Conservation (phyloP, 2,329 filamentous ascomycete genomes). For the Bertia moriformis region DNA sequence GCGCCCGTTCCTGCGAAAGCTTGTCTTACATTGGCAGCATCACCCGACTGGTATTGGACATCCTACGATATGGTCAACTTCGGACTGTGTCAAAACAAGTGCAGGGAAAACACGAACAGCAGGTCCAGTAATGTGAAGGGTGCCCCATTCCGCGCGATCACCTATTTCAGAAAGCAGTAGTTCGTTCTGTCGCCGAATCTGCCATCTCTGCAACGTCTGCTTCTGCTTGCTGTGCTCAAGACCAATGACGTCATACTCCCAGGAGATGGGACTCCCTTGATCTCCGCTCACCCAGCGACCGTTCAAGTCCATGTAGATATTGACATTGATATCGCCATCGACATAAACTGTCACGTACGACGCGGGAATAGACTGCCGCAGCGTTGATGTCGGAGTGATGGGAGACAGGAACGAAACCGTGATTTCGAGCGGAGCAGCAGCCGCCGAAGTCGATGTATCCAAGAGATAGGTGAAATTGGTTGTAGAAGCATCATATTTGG, state of each 20-base stretch:
- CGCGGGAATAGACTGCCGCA: constrained; percentile 70
- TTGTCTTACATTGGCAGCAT: constrained; percentile 48
- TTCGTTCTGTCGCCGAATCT: constrained; percentile 41
- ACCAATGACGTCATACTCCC: constrained; percentile 40
- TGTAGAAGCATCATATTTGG: constrained; percentile 1
- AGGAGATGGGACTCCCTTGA: constrained; percentile 52
- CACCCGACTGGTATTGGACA: constrained; percentile 56
- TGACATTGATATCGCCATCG: constrained; percentile 48
- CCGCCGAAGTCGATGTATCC: not conserved
- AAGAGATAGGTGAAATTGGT: constrained; percentile 1
- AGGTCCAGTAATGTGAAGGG: constrained; percentile 62
- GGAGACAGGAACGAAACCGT: constrained; percentile 52
- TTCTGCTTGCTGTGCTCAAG: constrained; percentile 11
- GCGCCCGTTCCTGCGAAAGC: constrained; percentile 55
- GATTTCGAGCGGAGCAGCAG: constrained; percentile 14
- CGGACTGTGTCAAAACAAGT: not conserved
- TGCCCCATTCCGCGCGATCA: constrained; percentile 75
- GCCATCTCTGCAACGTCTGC: constrained; percentile 48
- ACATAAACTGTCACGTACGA: constrained; percentile 63
- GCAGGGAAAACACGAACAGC: constrained; percentile 8
- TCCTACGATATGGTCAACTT: constrained; percentile 14
- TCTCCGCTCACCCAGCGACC: constrained; percentile 75
- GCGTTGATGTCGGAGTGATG: constrained; percentile 66
- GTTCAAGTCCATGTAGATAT: constrained; percentile 54
- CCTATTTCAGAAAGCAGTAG: constrained; percentile 59